These are phyloP conservation scores for Patellaria atrata DNA, from an alignment of 495 filamentous ascomycete genomes.

Conservation along the genomic window DNA sequence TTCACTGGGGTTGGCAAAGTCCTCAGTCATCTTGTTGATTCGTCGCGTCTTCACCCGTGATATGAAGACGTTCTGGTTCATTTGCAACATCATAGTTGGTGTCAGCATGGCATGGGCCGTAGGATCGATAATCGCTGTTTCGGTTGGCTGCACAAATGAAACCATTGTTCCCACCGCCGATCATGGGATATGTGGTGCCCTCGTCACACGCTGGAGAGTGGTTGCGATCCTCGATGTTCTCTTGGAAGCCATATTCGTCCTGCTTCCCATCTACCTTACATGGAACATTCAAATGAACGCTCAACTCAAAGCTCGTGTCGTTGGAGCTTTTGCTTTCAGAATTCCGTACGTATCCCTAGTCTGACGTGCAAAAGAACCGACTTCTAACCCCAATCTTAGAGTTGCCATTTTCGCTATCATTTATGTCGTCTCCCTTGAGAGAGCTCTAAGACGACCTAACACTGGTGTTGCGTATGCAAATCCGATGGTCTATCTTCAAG, in stretches of 20 bases:
- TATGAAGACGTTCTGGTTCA: constrained; percentile 2
- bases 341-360: constrained; percentile 6
- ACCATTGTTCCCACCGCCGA: constrained; percentile 3
- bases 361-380: too few relatives aligned
- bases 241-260: constrained; percentile 10
- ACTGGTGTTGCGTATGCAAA: constrained; percentile 3
- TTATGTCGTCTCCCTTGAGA: constrained; percentile 5
- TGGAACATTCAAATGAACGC: constrained; percentile 15
- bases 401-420: constrained; percentile 4
- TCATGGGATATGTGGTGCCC: constrained; percentile 6
- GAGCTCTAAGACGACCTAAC: neutral
- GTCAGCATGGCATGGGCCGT: constrained; percentile 11
- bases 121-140: constrained; percentile 8
- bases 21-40: constrained; percentile 19
- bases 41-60: constrained; percentile 16
- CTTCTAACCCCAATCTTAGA: constrained; percentile 1
- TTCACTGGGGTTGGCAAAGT: constrained; percentile 17
- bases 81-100: constrained; percentile 15
- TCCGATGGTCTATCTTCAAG: constrained; percentile 7
- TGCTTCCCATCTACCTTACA: constrained; percentile 8
- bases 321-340: constrained; percentile 13
- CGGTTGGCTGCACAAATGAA: constrained; percentile 9
- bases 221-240: constrained; percentile 10
- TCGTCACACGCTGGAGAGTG: constrained; percentile 13
- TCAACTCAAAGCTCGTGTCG: constrained; percentile 7